Evolutionary conservation across 2,329 filamentous ascomycete genomes (phyloP), one percentile per base, ranked within the genome.

Genomic region (Xylariales sp.): DNA sequence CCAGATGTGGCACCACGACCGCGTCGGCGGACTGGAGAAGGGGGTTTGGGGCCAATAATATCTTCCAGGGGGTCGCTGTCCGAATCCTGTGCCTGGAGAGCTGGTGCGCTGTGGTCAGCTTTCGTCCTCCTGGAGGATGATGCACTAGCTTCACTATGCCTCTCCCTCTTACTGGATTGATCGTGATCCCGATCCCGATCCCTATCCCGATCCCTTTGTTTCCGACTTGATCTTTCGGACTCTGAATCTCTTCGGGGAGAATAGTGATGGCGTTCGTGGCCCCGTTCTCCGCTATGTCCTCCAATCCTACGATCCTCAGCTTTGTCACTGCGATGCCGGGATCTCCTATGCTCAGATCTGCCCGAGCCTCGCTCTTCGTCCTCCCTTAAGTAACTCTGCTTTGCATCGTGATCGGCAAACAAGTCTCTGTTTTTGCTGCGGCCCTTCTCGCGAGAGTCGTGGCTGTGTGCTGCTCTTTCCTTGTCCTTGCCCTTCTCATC

Each of bases 1-100:
- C 72, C 72, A 5, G 72, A 66, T 27, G 77, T 69, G 12, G 77
- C 77, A 25, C 88, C 88, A 27, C 88, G 78, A 8, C 88, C 88
- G 19, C 86, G 81, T n/a, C 70, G 65, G 38, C 65, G 72, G 21
- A 78, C 54, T 20, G 56, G 47, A 4, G 62, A 63, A 15, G 71
- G 72, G 19, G 81, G 80, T 7, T 76, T 80, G 1, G 88, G 88
- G 0, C 89, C 90, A 23, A 95, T 81, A 15, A 91, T 66, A 4
- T 83, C 78, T 40, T 89, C 82, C 4, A 89, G 64, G 1, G 86
- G 82, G 55, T 94, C 87, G 0, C 85, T 89, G 27, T 70, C 68
- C n/a, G 63, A 62, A 5, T 57, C 52, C 4, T 40, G 27, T 3
- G 53, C 46, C 21, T 46, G 38, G 8, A 33, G 24, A 19, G 32